Conservation (phyloP, 306 rosid species). For the Macrotyloma uniflorum region DNA sequence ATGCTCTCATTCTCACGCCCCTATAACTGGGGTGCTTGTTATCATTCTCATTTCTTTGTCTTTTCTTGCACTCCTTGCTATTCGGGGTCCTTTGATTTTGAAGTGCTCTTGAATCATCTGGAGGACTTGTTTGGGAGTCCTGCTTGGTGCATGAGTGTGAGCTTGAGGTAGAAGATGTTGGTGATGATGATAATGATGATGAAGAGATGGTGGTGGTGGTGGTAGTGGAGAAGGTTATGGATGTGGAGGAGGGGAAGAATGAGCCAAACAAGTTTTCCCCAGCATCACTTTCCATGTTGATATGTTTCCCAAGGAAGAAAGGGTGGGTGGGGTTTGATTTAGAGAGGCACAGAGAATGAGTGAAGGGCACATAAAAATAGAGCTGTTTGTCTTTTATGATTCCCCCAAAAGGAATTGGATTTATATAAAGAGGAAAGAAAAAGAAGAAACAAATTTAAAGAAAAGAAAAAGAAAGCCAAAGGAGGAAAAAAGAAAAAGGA, state of each 20-base stretch:
- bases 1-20: constrained; percentile 80
- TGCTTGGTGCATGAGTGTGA: constrained; percentile 37
- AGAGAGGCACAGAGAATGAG: constrained; percentile 47
- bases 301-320: constrained; percentile 41
- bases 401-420: constrained; percentile 33
- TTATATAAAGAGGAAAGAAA: constrained; percentile 38
- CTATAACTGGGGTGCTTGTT: constrained; percentile 64
- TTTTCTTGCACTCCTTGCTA: constrained; percentile 51
- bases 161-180: constrained; percentile 23
- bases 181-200: constrained; percentile 7
- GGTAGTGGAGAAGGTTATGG: not conserved
- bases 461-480: constrained; percentile 37
- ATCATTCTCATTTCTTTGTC: constrained; percentile 43
- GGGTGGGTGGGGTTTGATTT: not conserved
- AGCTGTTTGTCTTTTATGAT: constrained; percentile 53
- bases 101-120: constrained; percentile 18
- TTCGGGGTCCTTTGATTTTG: constrained; percentile 18
- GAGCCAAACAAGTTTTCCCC: constrained; percentile 42
- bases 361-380: constrained; percentile 44
- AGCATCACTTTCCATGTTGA: constrained; percentile 68
- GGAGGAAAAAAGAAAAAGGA: constrained; percentile 12
- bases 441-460: constrained; percentile 32
- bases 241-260: not conserved
- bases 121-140: constrained; percentile 3
- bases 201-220: not conserved